phyloP scores from a whole-genome alignment of 441 rosid species.

The Populus tomentosa region DNA sequence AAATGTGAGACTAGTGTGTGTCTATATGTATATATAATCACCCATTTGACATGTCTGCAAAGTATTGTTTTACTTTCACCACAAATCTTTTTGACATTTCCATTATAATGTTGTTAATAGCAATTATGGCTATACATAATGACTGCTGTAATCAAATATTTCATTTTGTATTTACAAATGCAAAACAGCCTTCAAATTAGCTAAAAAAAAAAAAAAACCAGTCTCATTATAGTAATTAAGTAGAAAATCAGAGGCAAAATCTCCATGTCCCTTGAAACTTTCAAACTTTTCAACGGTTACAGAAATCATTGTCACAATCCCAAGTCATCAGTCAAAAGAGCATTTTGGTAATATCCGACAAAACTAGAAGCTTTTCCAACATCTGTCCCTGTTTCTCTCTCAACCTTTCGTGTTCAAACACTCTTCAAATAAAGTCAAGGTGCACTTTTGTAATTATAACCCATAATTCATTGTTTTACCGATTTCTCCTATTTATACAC shows the following conservation, averaged over 20 bases:
- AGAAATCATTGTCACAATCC: slow-evolving; percentile 25
- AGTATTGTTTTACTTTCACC: slow-evolving; percentile 21
- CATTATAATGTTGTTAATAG: slow-evolving; percentile 1
- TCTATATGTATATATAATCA: not conserved
- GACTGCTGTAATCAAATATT: not conserved
- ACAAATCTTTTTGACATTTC: slow-evolving; percentile 15
- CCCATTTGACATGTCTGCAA: not conserved
- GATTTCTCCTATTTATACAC: slow-evolving; percentile 44
- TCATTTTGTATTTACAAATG: not conserved
- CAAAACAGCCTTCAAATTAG: not conserved
- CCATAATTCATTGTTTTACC: slow-evolving; percentile 19
- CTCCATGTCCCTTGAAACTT: slow-evolving; percentile 6
- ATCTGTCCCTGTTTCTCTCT: slow-evolving; percentile 39
- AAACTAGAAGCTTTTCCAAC: slow-evolving; percentile 47
- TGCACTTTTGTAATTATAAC: slow-evolving; percentile 40
- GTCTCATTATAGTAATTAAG: slow-evolving; percentile 4
- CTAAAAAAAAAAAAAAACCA: too few relatives aligned
- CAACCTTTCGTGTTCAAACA: slow-evolving; percentile 35
- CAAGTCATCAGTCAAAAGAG: slow-evolving; percentile 42
- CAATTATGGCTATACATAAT: slow-evolving; percentile 5
- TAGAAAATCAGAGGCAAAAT: slow-evolving; percentile 4
- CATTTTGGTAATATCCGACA: slow-evolving; percentile 46
- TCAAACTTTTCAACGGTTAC: slow-evolving; percentile 44
- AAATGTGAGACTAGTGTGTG: not conserved
- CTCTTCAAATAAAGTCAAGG: slow-evolving; percentile 34